Base-by-base conservation (phyloP, 345 rosid species). In the Cardamine resedifolia region DNA sequence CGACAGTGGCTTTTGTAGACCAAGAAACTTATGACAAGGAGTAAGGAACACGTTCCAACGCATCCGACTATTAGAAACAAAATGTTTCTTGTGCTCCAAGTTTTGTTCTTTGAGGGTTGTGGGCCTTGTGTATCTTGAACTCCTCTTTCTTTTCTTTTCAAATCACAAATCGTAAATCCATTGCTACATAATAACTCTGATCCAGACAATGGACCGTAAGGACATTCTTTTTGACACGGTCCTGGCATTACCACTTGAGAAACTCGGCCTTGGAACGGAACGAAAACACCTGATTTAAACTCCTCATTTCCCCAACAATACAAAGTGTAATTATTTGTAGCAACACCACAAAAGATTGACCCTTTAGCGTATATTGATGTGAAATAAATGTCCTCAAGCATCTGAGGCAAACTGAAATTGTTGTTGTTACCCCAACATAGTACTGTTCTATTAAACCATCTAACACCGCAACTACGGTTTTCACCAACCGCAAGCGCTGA, bases 1-100 rank as follows among this genome's bases (percentile, higher is more conserved):
- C 84, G 82, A 9, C 44, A 10, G 44, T 83, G 76, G 3, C 81
- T 77, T 43, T 81, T 83, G 81, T 79, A 83, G 49, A 77, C 66
- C 27, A 83, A 82, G 72, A 85, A 88, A 8, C 72, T 68, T 10
- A 74, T 6, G 2, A 81, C 78, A 19, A 85, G 53, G 52, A 88
- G 49, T 23, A 80, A 65, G 31, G 62, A 70, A 47, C 69, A 70
- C 14, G 86, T 81, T 58, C 98, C 96, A 1, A 80, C 79, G 61
- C 86, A 86, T 30, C 98, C 96, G 8, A 87, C 85, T 23, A 84
- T 85, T 0, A 90, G 61, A 58, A 83, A 83, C 58, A 75, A 84
- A 31, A 85, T 69, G 87, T 77, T 77, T 75, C 52, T 81, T 7
- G 58, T 65, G 39, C 26, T 81, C 84, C 85, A 89, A 51, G 64